Conservation (phyloP, 2,329 filamentous ascomycete species). For the Aspergillus tanneri region DNA sequence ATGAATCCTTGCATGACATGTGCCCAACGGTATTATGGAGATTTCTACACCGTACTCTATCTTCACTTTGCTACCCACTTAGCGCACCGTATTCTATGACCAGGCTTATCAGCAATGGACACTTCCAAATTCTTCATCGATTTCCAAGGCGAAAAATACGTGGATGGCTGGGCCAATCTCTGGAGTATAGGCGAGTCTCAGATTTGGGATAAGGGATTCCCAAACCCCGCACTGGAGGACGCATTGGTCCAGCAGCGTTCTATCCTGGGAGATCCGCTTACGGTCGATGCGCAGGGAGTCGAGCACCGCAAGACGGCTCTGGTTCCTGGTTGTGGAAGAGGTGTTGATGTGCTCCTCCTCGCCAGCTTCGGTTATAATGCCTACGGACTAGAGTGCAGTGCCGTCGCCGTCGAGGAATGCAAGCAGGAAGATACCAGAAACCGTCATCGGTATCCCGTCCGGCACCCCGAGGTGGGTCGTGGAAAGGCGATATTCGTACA, state of each 20-base stretch:
- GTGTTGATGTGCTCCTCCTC: slow-evolving; percentile 77
- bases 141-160: slow-evolving; percentile 36
- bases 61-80: too few species aligned
- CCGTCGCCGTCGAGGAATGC: slow-evolving; percentile 46
- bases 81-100: too few species aligned
- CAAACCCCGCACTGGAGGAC: slow-evolving; percentile 61
- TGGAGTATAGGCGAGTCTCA: slow-evolving; percentile 55
- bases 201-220: slow-evolving; percentile 59
- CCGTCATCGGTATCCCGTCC: slow-evolving; percentile 36
- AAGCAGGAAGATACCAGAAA: slow-evolving; percentile 36
- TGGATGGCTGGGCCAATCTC: slow-evolving; percentile 55
- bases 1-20: too few species aligned
- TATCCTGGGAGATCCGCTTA: slow-evolving; percentile 38
- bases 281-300: slow-evolving; percentile 21
- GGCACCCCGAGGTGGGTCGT: slow-evolving; percentile 35
- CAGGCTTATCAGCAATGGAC: too few species aligned
- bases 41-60: too few species aligned
- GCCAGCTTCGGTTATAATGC: slow-evolving; percentile 74
- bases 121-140: neutral
- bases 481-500: slow-evolving; percentile 44
- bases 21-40: too few species aligned
- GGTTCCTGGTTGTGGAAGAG: slow-evolving; percentile 78
- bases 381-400: slow-evolving; percentile 69
- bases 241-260: slow-evolving; percentile 43
- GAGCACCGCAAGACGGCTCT: slow-evolving; percentile 57